Conservation (phyloP, 805 yeast genomes). For the Danielozyma ontarioensis region DNA sequence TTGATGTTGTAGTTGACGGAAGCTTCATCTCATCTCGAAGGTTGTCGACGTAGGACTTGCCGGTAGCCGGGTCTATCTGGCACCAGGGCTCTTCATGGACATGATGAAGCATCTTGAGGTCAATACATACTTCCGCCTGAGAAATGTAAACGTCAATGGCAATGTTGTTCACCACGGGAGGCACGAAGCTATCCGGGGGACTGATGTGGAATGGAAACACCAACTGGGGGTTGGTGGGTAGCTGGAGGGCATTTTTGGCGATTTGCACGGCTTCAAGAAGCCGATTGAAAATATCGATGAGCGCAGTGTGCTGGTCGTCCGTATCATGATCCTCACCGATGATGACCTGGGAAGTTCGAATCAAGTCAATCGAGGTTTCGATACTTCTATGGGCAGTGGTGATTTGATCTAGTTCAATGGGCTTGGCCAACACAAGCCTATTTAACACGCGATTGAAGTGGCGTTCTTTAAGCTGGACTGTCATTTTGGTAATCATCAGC, state of each 20-base stretch:
- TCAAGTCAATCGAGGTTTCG: constrained; percentile 25
- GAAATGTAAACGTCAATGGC: constrained; percentile 54
- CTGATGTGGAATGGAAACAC: constrained; percentile 55
- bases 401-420: constrained; percentile 38
- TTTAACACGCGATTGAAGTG: constrained; percentile 29
- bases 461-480: constrained; percentile 38
- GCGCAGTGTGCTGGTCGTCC: constrained; percentile 11
- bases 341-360: constrained; percentile 15
- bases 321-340: constrained; percentile 4
- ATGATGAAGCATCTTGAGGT: constrained; percentile 45
- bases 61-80: constrained; percentile 17
- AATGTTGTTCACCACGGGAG: constrained; percentile 41
- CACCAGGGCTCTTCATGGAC: constrained; percentile 63
- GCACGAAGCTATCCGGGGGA: constrained; percentile 31
- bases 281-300: constrained; percentile 19
- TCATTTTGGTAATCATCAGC: constrained; percentile 45
- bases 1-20: constrained; percentile 2
- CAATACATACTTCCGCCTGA: constrained; percentile 61
- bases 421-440: constrained; percentile 23
- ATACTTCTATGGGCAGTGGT: constrained; percentile 42
- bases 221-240: constrained; percentile 48
- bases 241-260: constrained; percentile 28
- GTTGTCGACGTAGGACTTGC: constrained; percentile 53
- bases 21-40: constrained; percentile 49
- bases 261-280: constrained; percentile 18